Evolutionary conservation across 352 stramenopile species (phyloP).

Genomic region (Elongisporangium anandrum): DNA sequence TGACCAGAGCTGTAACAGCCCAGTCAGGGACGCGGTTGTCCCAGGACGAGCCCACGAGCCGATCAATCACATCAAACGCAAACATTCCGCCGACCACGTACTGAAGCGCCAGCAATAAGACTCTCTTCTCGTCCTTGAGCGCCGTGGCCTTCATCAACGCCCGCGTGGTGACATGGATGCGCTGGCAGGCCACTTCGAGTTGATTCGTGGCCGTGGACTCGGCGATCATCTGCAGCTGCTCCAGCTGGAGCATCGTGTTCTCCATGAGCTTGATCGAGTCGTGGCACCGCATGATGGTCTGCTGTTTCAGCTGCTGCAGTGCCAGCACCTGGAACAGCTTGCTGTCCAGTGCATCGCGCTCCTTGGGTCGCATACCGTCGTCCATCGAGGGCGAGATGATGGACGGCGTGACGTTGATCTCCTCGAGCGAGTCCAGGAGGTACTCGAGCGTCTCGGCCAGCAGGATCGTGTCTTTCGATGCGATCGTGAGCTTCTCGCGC

Average conservation of each 20-base stretch:
- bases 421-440: slow-evolving; percentile 93
- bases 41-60: slow-evolving; percentile 91
- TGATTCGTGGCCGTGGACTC: slow-evolving; percentile 89
- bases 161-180: slow-evolving; percentile 87
- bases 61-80: slow-evolving; percentile 94
- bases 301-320: slow-evolving; percentile 79
- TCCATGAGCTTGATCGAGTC: slow-evolving; percentile 96
- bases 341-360: slow-evolving; percentile 21
- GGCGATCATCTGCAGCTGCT: slow-evolving; percentile 93
- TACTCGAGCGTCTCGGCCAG: slow-evolving; percentile 96
- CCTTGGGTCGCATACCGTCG: slow-evolving; percentile 6
- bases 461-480: slow-evolving; percentile 94
- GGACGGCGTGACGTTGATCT: slow-evolving; percentile 46
- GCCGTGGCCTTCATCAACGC: slow-evolving; percentile 80
- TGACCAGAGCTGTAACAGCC: slow-evolving; percentile 36
- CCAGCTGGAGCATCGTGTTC: slow-evolving; percentile 90
- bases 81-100: slow-evolving; percentile 91
- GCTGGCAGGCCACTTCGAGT: slow-evolving; percentile 84
- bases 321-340: slow-evolving; percentile 92
- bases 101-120: slow-evolving; percentile 88
- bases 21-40: slow-evolving; percentile 85
- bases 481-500: slow-evolving; percentile 88
- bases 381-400: neutral
- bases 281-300: slow-evolving; percentile 91
- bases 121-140: slow-evolving; percentile 51